These are phyloP conservation scores for Salix brachista DNA, from an alignment of 345 rosid species.

Conservation along the genomic window DNA sequence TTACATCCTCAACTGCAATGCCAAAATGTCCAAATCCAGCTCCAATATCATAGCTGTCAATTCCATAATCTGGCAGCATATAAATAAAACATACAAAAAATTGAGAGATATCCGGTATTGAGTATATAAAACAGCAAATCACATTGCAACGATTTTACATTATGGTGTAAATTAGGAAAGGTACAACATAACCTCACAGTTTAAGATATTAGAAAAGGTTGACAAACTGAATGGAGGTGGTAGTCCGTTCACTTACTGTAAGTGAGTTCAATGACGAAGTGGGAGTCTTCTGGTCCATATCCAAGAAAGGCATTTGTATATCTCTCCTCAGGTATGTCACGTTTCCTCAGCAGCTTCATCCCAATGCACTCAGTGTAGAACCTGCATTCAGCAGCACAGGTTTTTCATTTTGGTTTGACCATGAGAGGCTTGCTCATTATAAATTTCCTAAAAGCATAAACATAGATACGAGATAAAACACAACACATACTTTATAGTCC, in stretches of 20 bases:
- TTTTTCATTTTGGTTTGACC: background rate
- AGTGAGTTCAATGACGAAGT: slow-evolving; percentile 89
- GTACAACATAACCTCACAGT: background rate
- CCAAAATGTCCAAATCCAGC: slow-evolving; percentile 96
- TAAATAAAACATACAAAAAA: background rate
- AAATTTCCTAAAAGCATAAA: background rate
- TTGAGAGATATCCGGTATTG: background rate
- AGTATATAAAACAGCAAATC: background rate
- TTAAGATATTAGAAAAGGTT: background rate
- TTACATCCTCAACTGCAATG: slow-evolving; percentile 91
- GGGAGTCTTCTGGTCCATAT: slow-evolving; percentile 95
- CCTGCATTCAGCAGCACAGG: slow-evolving; percentile 29
- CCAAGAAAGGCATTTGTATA: slow-evolving; percentile 97
- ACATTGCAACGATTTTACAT: background rate
- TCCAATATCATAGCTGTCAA: slow-evolving; percentile 86
- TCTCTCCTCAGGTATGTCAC: slow-evolving; percentile 97
- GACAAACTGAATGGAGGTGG: background rate
- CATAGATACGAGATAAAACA: background rate
- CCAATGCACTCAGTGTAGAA: slow-evolving; percentile 96
- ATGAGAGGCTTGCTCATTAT: background rate
- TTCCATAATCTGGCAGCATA: slow-evolving; percentile 73
- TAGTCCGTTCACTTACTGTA: slow-evolving; percentile 50
- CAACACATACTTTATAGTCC: slow-evolving; percentile 68
- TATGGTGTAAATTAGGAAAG: background rate
- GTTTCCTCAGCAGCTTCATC: slow-evolving; percentile 93